Percentiles rank a stretch among this genome's conserved stretches.
These are phyloP conservation scores for Mortierella sp. DNA, from an alignment of 371 early-diverging fungal genomes.

Conservation along the genomic window DNA sequence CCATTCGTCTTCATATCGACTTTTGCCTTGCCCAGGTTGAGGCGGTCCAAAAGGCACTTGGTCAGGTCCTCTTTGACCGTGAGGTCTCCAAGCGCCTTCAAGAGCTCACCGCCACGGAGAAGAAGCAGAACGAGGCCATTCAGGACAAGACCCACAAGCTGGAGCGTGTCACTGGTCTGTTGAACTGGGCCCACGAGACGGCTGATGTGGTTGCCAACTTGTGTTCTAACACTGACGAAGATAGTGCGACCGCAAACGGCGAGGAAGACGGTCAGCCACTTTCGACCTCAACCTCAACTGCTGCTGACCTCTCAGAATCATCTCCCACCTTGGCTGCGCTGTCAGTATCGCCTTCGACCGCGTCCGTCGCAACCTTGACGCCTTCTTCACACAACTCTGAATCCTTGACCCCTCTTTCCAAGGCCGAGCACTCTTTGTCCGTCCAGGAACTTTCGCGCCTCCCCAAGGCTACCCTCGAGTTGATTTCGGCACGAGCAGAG, in stretches of 20 bases:
- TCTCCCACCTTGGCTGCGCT: slow-evolving; percentile 13
- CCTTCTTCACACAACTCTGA: background rate
- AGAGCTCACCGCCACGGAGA: slow-evolving; percentile 25
- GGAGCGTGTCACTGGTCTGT: slow-evolving; percentile 19
- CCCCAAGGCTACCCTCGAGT: slow-evolving; percentile 17
- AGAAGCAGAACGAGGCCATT: slow-evolving; percentile 20
- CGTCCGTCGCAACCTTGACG: slow-evolving; percentile 18
- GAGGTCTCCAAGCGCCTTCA: slow-evolving; percentile 24
- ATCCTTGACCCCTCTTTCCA: background rate
- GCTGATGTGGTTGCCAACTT: slow-evolving; percentile 6
- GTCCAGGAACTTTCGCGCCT: slow-evolving; percentile 16
- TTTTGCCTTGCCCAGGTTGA: slow-evolving; percentile 18
- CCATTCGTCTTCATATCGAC: slow-evolving; percentile 27
- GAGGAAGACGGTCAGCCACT: background rate
- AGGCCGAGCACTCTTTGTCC: background rate
- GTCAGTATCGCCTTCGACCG: background rate
- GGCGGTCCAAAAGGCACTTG: slow-evolving; percentile 14
- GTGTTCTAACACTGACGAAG: background rate
- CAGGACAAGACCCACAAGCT: slow-evolving; percentile 23
- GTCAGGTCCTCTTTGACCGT: slow-evolving; percentile 14
- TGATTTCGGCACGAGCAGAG: slow-evolving; percentile 4
- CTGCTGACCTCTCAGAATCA: slow-evolving; percentile 1
- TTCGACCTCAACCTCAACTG: background rate
- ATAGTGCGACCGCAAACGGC: background rate
- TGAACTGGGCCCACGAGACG: slow-evolving; percentile 42